Conservation (phyloP, 441 rosid species). For the Adansonia madagascariensis region DNA sequence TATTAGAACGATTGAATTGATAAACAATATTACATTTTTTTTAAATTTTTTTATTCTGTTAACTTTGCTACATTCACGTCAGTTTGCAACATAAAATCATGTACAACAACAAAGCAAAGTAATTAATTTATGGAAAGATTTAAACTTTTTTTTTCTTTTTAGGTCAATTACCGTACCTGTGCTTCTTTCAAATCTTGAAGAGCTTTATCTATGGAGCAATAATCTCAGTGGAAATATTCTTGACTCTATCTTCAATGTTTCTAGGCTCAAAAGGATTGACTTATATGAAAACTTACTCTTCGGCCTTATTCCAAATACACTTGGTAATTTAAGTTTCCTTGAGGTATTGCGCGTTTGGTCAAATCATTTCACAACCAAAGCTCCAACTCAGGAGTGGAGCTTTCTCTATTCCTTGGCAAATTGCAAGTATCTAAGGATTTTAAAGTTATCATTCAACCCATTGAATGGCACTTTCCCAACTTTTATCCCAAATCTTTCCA, state of each 20-base stretch:
- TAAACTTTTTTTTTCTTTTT: not conserved
- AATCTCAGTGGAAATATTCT: not conserved
- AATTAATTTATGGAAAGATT: not conserved
- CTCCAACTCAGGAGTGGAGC: not conserved
- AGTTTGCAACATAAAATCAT: not conserved
- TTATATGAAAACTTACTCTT: not conserved
- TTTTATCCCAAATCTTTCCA: constrained; percentile 24
- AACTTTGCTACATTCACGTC: too few relatives aligned
- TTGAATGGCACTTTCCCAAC: constrained; percentile 6
- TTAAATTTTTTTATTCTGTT: too few relatives aligned
- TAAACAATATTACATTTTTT: too few relatives aligned
- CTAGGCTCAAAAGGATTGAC: not conserved
- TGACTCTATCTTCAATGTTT: not conserved
- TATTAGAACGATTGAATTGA: too few relatives aligned
- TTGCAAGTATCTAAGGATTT: not conserved
- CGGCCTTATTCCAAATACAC: not conserved
- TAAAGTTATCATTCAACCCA: not conserved
- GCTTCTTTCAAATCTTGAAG: constrained; percentile 20
- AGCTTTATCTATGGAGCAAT: constrained; percentile 4
- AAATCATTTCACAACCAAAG: not conserved
- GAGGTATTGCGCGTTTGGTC: not conserved
- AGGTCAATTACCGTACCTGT: not conserved
- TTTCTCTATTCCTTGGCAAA: not conserved
- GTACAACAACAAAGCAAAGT: not conserved
- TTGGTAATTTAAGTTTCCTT: not conserved